Evolutionary conservation across 768 basidiomycete genomes (phyloP), one percentile per base, ranked within the genome.

Genomic region (Russula abietina): DNA sequence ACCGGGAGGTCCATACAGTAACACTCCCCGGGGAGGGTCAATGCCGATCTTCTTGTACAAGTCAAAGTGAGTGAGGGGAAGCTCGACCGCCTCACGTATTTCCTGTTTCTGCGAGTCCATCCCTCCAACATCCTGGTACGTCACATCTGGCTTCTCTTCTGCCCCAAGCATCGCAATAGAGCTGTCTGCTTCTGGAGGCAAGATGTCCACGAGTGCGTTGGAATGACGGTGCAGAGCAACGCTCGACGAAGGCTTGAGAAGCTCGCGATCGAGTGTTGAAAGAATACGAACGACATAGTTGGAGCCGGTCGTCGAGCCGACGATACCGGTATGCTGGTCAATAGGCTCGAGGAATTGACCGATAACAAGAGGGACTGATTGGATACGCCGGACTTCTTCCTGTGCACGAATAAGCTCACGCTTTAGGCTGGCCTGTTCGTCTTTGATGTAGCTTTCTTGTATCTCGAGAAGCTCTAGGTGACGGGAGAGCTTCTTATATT

Each of bases 1-100:
- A 90, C 95, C 96, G 71, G 97, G 97, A 38, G 97, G 97, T 1
- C 97, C 97, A 71, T 97, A 98, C 16, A 99, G 81, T 59, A 99
- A 76, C 2, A 99, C 97, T 76, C 97, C 97, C 28, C 97, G 83
- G 61, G 97, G 97, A 3, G 97, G 97, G 77, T 99, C 96, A 67
- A 99, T 99, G 68, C 97, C 97, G 71, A 99, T 99, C 79, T 98
- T 98, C 79, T 92, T 92, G 82, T 98, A 99, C 48, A 99, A 78
- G 71, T 99, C 96, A 73, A 96, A 96, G 75, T 99, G 89, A n/a
- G 89, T 93, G 58, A 93, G 78, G 28, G 97, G 97, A 24, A 99
- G 81, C 74, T 99, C 97, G 33, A 99, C 97, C 5, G 96, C 96
- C 76, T 99, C 97, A 66, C 96, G 79, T 65, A 99, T 98, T 77